phyloP scores from a whole-genome alignment of 2,329 filamentous ascomycete genomes.

The Penicillium polonicum region DNA sequence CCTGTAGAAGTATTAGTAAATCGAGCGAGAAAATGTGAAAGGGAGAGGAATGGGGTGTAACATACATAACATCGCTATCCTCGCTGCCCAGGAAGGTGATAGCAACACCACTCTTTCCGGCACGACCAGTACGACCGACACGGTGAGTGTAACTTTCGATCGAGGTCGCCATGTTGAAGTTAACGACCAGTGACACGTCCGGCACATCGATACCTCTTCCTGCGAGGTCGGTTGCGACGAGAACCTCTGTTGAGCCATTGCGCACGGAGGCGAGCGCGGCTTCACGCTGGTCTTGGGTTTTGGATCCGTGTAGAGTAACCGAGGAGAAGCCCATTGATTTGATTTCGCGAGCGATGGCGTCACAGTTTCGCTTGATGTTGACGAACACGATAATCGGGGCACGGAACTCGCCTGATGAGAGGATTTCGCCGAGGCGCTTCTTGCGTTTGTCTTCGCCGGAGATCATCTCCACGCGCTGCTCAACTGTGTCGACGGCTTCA shows the following conservation, averaged over 20 bases:
- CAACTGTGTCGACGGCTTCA: slow-evolving; percentile 95
- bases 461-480: slow-evolving; percentile 93
- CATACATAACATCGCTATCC: slow-evolving; percentile 79
- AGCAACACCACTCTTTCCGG: slow-evolving; percentile 91
- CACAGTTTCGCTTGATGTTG: slow-evolving; percentile 99
- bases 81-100: slow-evolving; percentile 94
- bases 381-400: slow-evolving; percentile 98
- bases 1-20: slow-evolving; percentile 33
- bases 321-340: slow-evolving; percentile 88
- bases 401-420: slow-evolving; percentile 73
- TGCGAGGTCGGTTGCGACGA: slow-evolving; percentile 93
- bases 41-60: slow-evolving; percentile 2
- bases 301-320: slow-evolving; percentile 90
- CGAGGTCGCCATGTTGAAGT: slow-evolving; percentile 95
- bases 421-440: slow-evolving; percentile 89
- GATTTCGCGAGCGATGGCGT: slow-evolving; percentile 90
- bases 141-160: slow-evolving; percentile 97
- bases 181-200: slow-evolving; percentile 90
- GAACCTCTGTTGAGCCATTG: slow-evolving; percentile 74
- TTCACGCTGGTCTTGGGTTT: slow-evolving; percentile 97
- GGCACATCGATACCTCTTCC: slow-evolving; percentile 97
- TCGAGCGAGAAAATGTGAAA: neutral
- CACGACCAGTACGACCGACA: slow-evolving; percentile 94
- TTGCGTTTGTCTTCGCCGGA: slow-evolving; percentile 92
- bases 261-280: slow-evolving; percentile 84